Percentiles rank a stretch among this genome's conserved stretches.
Evolutionary conservation across 495 filamentous ascomycete genomes (phyloP).

Genomic region (Pyrenopolyporus hunteri): DNA sequence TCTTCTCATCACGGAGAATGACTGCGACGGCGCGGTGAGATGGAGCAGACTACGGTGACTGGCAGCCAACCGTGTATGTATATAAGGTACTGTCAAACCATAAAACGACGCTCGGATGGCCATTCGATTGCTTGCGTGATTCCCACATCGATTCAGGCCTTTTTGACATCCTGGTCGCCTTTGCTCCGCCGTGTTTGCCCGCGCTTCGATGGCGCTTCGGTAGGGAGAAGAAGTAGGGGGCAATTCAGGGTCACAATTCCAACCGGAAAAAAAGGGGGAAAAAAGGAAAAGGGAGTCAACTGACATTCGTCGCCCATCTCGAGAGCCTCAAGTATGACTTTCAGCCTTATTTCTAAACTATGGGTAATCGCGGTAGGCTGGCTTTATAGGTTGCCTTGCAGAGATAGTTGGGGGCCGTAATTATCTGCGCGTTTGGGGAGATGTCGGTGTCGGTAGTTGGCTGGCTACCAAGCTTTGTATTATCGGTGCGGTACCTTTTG

Average conservation of each 20-base stretch:
- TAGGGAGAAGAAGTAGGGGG: background rate
- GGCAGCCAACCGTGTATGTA: too few relatives aligned
- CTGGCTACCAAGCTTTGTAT: background rate
- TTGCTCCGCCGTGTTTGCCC: slow-evolving; percentile 19
- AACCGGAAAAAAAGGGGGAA: slow-evolving; percentile 1
- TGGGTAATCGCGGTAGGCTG: slow-evolving; percentile 5
- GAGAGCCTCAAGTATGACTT: background rate
- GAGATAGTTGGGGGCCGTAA: slow-evolving; percentile 30
- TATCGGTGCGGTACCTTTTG: background rate
- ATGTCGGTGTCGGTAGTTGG: slow-evolving; percentile 1
- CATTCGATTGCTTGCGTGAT: slow-evolving; percentile 13
- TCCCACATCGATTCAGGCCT: background rate
- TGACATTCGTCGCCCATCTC: slow-evolving; percentile 37
- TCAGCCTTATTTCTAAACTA: slow-evolving; percentile 25
- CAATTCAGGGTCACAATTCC: background rate
- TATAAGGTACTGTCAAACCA: too few relatives aligned
- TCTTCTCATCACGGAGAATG: too few relatives aligned
- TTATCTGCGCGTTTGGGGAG: slow-evolving; percentile 15
- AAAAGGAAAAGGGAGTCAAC: too few relatives aligned
- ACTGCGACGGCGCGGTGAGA: too few relatives aligned
- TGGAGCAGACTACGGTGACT: too few relatives aligned
- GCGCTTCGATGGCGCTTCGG: background rate
- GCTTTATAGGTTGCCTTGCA: slow-evolving; percentile 17
- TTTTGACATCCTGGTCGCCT: background rate
- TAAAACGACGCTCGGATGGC: too few relatives aligned